Evolutionary conservation across 768 basidiomycete species (phyloP).

Genomic region (Suillus variegatus): DNA sequence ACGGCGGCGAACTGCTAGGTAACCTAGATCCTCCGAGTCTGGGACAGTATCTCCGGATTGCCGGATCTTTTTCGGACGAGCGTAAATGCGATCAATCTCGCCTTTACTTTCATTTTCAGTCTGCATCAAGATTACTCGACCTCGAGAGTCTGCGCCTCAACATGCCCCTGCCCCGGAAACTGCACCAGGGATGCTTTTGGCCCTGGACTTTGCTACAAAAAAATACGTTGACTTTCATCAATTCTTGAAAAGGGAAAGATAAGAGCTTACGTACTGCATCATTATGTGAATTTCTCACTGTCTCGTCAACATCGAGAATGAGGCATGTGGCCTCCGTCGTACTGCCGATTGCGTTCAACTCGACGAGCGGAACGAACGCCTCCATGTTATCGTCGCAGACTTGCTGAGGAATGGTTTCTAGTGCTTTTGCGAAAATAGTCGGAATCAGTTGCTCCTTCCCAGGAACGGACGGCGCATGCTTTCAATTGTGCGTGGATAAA

Average conservation of each 20-base stretch:
- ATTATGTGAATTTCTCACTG: slow-evolving; percentile 92
- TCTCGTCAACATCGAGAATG: slow-evolving; percentile 96
- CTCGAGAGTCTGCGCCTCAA: no score
- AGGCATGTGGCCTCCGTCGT: slow-evolving; percentile 96
- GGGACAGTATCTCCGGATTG: neutral
- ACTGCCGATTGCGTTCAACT: slow-evolving; percentile 92
- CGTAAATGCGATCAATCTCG: no score
- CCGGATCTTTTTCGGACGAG: neutral
- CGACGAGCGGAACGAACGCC: slow-evolving; percentile 93
- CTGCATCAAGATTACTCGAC: no score
- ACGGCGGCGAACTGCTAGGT: neutral
- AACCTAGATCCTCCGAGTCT: neutral
- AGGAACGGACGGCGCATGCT: slow-evolving; percentile 88
- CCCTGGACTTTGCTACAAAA: slow-evolving; percentile 69
- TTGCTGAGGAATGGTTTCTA: slow-evolving; percentile 97
- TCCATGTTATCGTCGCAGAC: slow-evolving; percentile 99
- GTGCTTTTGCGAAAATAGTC: slow-evolving; percentile 92
- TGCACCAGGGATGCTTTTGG: slow-evolving; percentile 87
- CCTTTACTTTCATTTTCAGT: no score
- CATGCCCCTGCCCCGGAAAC: slow-evolving; percentile 83
- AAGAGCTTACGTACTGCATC: slow-evolving; percentile 68
- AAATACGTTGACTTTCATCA: slow-evolving; percentile 15
- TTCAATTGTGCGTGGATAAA: slow-evolving; percentile 90
- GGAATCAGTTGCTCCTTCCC: slow-evolving; percentile 95
- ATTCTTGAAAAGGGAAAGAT: slow-evolving; percentile 8